Evolutionary conservation across 495 filamentous ascomycete genomes (phyloP).

Genomic region (Xylaria venustula): DNA sequence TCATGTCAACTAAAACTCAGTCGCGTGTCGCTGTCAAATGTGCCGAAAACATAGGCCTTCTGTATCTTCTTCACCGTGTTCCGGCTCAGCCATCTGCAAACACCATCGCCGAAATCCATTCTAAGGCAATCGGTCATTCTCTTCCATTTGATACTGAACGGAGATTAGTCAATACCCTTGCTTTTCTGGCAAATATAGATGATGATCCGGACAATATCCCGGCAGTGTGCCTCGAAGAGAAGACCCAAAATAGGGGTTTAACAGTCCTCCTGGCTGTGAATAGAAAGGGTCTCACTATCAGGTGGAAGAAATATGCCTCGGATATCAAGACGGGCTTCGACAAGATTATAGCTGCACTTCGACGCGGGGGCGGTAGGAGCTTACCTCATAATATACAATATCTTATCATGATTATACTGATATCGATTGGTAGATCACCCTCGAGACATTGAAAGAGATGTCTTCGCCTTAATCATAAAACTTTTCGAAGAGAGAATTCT

Average conservation of each 20-base stretch:
- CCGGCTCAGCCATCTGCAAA: constrained; percentile 26
- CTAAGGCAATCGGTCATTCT: constrained; percentile 9
- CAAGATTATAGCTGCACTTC: constrained; percentile 27
- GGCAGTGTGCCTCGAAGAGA: constrained; percentile 40
- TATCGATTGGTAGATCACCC: background rate
- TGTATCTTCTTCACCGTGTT: constrained; percentile 31
- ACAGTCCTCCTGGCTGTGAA: constrained; percentile 42
- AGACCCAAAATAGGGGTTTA: constrained; percentile 21
- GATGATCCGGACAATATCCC: constrained; percentile 34
- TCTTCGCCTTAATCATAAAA: constrained; percentile 33
- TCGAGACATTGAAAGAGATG: constrained; percentile 17
- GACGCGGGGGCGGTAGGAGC: constrained; percentile 13
- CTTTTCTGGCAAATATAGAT: constrained; percentile 37
- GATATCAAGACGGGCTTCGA: constrained; percentile 26
- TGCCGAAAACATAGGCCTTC: constrained; percentile 28
- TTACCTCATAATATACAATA: background rate
- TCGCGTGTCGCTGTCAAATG: constrained; percentile 14
- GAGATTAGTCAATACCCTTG: constrained; percentile 30
- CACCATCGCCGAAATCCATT: constrained; percentile 12
- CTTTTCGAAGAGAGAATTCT: constrained; percentile 39
- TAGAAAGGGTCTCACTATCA: constrained; percentile 3
- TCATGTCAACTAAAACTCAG: constrained; percentile 4
- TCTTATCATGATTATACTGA: background rate
- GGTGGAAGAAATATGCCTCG: constrained; percentile 16
- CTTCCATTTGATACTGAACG: constrained; percentile 36